phyloP scores from a whole-genome alignment of 148 eudicot genomes.

The Fagopyrum tataricum region DNA sequence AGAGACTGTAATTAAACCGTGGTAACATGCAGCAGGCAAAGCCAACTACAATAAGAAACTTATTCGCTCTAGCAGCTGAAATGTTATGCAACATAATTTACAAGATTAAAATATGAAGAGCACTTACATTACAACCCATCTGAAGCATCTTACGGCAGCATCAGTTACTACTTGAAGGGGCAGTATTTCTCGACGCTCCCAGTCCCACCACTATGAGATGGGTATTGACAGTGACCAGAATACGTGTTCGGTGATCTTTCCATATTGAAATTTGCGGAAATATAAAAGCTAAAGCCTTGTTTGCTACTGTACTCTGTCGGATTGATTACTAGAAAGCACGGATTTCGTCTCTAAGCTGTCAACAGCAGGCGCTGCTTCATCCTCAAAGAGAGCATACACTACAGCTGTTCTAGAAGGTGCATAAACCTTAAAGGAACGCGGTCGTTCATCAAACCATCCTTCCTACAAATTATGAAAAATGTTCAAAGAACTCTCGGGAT shows the following conservation, averaged over 20 bases:
- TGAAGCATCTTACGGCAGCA: slow-evolving; percentile 3
- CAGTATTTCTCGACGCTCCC: background rate
- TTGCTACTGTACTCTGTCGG: background rate
- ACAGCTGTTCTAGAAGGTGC: slow-evolving; percentile 83
- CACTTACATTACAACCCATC: slow-evolving; percentile 3
- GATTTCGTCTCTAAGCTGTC: background rate
- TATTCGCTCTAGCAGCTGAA: slow-evolving; percentile 6
- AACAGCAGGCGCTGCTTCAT: slow-evolving; percentile 17
- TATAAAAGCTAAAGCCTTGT: background rate
- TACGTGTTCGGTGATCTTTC: background rate
- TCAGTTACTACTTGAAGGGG: background rate
- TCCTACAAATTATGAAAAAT: slow-evolving; percentile 40
- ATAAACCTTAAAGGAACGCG: slow-evolving; percentile 67
- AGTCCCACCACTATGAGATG: background rate
- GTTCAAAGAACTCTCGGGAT: background rate
- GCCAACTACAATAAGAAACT: background rate
- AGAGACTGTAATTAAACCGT: background rate
- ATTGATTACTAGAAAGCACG: background rate
- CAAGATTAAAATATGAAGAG: background rate
- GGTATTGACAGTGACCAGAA: background rate
- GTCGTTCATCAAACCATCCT: slow-evolving; percentile 58
- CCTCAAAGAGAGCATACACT: slow-evolving; percentile 57
- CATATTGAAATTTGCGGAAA: background rate
- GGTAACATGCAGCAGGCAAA: background rate
- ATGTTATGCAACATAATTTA: slow-evolving; percentile 1